Evolutionary conservation across 2,329 filamentous ascomycete species (phyloP).

Genomic region (Ceratocystis diversiconidia): DNA sequence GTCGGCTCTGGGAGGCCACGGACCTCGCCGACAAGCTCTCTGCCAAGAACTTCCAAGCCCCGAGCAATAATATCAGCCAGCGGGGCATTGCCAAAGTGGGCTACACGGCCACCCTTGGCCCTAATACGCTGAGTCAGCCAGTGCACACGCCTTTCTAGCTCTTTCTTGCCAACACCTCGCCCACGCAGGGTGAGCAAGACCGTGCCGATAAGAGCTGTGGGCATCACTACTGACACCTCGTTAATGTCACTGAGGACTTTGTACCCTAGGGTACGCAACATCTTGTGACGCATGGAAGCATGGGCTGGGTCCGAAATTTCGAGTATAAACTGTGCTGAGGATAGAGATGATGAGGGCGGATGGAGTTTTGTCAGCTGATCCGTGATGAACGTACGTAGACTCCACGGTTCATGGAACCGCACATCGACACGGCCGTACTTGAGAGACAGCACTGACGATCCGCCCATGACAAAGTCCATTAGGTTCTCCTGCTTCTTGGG

Average conservation of each 20-base stretch:
- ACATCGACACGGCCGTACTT: slow-evolving; percentile 87
- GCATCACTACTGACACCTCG: slow-evolving; percentile 92
- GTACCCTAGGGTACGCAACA: slow-evolving; percentile 80
- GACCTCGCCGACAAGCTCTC: slow-evolving; percentile 69
- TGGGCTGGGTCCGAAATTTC: slow-evolving; percentile 29
- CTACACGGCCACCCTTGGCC: slow-evolving; percentile 79
- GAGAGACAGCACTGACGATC: slow-evolving; percentile 73
- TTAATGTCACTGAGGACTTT: slow-evolving; percentile 91
- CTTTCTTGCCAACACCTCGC: slow-evolving; percentile 74
- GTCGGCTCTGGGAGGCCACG: slow-evolving; percentile 76
- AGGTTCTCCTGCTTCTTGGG: slow-evolving; percentile 95
- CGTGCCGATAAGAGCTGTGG: slow-evolving; percentile 87
- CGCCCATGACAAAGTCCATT: slow-evolving; percentile 69
- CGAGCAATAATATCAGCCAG: slow-evolving; percentile 74
- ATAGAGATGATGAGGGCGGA: slow-evolving; percentile 27
- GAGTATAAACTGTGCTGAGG: slow-evolving; percentile 28
- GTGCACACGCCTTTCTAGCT: slow-evolving; percentile 72
- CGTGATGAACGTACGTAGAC: slow-evolving; percentile 64
- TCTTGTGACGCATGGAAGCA: slow-evolving; percentile 47
- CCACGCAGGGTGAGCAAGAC: slow-evolving; percentile 82
- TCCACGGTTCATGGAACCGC: slow-evolving; percentile 94
- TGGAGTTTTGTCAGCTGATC: slow-evolving; percentile 45
- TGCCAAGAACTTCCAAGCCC: slow-evolving; percentile 80
- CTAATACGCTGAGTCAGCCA: slow-evolving; percentile 76
- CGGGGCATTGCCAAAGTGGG: slow-evolving; percentile 73